Conservation (phyloP, 441 rosid genomes). For the Arabidopsis hybrid region DNA sequence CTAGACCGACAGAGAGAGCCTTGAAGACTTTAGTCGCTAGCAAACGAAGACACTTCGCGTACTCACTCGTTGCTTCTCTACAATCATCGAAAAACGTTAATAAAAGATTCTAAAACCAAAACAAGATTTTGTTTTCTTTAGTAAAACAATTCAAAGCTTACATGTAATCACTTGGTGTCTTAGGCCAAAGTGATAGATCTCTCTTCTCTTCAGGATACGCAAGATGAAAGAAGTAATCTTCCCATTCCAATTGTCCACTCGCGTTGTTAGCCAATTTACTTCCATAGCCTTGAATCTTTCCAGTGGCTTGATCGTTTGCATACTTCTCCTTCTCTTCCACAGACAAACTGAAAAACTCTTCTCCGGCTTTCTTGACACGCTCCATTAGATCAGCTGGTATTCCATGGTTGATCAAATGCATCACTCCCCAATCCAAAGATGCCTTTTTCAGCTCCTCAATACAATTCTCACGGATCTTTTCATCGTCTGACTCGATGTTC, state of each 20-base stretch:
- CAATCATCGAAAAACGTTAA: conserved; percentile 10
- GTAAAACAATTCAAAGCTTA: conserved; percentile 46
- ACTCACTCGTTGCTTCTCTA: conserved; percentile 78
- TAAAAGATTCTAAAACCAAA: conserved; percentile 12
- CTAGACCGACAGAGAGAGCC: conserved; percentile 70
- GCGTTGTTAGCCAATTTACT: conserved; percentile 93
- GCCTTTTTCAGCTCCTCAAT: conserved; percentile 60
- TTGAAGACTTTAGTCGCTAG: conserved; percentile 71
- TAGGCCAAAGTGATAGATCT: conserved; percentile 87
- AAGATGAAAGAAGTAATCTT: conserved; percentile 91
- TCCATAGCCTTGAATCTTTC: conserved; percentile 91
- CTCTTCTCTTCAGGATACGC: conserved; percentile 78
- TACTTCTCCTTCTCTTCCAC: conserved; percentile 88
- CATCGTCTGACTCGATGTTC: conserved; percentile 65
- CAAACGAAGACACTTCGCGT: conserved; percentile 77
- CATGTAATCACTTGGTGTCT: conserved; percentile 71
- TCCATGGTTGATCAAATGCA: conserved; percentile 93
- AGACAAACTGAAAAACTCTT: conserved; percentile 64
- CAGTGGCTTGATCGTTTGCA: conserved; percentile 80
- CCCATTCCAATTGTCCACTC: conserved; percentile 89
- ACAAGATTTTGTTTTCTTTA: background rate
- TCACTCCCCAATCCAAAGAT: conserved; percentile 85
- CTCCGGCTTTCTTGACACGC: conserved; percentile 70
- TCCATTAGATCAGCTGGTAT: conserved; percentile 61
- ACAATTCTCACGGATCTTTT: conserved; percentile 56